These are phyloP conservation scores for Gaultheria prostrata DNA, from an alignment of 148 eudicot species.

Conservation along the genomic window DNA sequence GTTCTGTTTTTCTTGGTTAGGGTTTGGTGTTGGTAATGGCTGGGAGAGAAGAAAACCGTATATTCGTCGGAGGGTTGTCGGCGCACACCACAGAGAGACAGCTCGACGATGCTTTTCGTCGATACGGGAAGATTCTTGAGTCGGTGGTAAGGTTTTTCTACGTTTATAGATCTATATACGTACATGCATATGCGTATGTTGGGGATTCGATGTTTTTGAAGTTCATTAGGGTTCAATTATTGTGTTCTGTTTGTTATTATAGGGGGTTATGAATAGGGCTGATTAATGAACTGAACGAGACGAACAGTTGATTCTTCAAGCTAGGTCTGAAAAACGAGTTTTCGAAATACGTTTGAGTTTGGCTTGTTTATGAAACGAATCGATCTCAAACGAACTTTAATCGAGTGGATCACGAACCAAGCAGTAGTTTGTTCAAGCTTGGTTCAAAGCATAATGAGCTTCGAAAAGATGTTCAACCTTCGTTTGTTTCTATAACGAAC, in stretches of 20 bases:
- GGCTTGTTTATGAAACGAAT: too few species aligned
- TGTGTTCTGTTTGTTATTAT: background rate
- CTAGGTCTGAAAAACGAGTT: too few species aligned
- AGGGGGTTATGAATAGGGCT: background rate
- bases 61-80: constrained; percentile 50
- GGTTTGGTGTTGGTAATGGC: constrained; percentile 17
- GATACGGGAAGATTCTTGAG: constrained; percentile 49
- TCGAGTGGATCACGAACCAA: too few species aligned
- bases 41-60: constrained; percentile 45
- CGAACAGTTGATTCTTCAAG: too few species aligned
- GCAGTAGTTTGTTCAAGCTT: too few species aligned
- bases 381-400: too few species aligned
- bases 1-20: background rate
- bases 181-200: background rate
- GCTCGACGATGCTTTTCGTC: constrained; percentile 40
- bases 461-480: too few species aligned
- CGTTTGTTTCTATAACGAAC: too few species aligned
- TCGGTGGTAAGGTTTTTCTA: constrained; percentile 27
- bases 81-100: constrained; percentile 50
- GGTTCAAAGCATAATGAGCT: too few species aligned
- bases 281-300: too few species aligned
- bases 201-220: background rate
- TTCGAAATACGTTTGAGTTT: too few species aligned
- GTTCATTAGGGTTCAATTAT: background rate
- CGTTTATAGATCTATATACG: background rate